phyloP scores from a whole-genome alignment of 331 rosid genomes.

The Cucumis variabilis region DNA sequence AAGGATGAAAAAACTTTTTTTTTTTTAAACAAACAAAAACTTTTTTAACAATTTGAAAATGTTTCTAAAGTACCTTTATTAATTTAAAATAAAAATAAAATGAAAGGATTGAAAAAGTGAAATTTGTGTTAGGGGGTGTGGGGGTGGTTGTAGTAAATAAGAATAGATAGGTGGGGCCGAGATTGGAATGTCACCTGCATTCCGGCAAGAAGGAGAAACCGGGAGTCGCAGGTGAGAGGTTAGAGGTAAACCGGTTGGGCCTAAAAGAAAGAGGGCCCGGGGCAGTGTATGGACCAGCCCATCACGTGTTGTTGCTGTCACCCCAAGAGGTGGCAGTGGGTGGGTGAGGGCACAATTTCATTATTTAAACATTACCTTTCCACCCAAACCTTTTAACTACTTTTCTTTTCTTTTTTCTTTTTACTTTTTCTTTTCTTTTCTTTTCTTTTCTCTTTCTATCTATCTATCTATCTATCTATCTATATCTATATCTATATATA shows the following conservation, averaged over 20 bases:
- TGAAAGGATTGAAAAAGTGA: neutral
- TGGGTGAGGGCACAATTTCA: conserved; percentile 42
- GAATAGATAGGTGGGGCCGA: conserved; percentile 33
- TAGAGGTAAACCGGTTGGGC: conserved; percentile 40
- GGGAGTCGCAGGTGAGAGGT: conserved; percentile 37
- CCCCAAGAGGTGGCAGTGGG: conserved; percentile 45
- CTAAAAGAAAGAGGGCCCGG: conserved; percentile 34
- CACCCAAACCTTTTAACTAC: neutral
- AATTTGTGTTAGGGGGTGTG: neutral
- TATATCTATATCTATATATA: neutral
- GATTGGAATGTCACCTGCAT: conserved; percentile 54
- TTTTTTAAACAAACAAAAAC: no score
- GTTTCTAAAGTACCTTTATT: no score
- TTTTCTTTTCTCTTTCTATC: neutral
- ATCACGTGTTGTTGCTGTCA: conserved; percentile 59
- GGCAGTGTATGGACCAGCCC: conserved; percentile 42
- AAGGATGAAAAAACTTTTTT: no score
- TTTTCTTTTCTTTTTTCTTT: neutral
- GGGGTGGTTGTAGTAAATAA: neutral
- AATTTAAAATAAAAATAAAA: no score
- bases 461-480: neutral
- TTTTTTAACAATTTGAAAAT: no score
- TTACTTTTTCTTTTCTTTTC: neutral
- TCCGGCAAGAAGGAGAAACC: conserved; percentile 51
- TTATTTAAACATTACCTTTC: conserved; percentile 26